phyloP scores from a whole-genome alignment of 108 stramenopile species.

The Schizochytrium sp. region DNA sequence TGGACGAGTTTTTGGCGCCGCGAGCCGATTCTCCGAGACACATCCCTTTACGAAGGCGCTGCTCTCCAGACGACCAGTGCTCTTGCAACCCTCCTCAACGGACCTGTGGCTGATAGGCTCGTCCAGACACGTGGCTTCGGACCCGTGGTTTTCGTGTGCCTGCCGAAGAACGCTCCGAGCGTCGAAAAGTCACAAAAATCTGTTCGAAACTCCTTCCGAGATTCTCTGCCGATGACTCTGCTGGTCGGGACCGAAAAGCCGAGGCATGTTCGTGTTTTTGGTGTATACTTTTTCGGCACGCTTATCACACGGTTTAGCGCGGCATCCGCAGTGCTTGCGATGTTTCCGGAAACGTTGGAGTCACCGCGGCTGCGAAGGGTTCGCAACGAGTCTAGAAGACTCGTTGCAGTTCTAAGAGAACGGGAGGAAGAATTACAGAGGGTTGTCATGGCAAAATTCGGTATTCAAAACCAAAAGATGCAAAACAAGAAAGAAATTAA shows the following conservation, averaged over 20 bases:
- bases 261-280: conserved; percentile 3
- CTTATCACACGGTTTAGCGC: conserved; percentile 29
- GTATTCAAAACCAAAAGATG: too few relatives aligned
- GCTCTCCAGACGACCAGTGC: conserved; percentile 24
- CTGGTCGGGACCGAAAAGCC: not conserved
- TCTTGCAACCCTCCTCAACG: not conserved
- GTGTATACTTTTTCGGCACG: conserved; percentile 21
- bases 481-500: too few relatives aligned
- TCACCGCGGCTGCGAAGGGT: not conserved
- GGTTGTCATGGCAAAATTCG: too few relatives aligned
- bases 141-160: conserved; percentile 42
- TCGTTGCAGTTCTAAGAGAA: not conserved
- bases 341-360: conserved; percentile 44
- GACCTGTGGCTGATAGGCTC: not conserved
- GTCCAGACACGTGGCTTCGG: conserved; percentile 42
- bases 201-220: too few relatives aligned
- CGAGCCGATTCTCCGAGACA: not conserved
- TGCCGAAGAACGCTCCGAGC: not conserved
- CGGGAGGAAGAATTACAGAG: not conserved
- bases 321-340: not conserved
- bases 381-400: not conserved
- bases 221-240: not conserved
- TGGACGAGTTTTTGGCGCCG: conserved; percentile 34
- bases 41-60: not conserved
- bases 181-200: not conserved